phyloP scores from a whole-genome alignment of 2,329 filamentous ascomycete species.

The Cladosporium sp. region DNA sequence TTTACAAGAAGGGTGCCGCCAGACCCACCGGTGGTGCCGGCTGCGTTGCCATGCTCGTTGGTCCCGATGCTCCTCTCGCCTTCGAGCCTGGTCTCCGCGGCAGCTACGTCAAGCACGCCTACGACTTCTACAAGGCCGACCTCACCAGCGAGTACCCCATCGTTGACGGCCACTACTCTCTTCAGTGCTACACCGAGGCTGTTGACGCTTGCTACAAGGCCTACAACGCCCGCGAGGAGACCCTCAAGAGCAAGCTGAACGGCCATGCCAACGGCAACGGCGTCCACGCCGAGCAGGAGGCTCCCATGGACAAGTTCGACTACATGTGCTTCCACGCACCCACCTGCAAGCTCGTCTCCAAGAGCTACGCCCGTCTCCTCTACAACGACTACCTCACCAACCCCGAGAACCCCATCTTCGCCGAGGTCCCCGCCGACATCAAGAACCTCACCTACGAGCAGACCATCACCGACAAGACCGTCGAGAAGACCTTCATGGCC shows the following conservation, averaged over 20 bases:
- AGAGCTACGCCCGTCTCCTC: conserved; percentile 50
- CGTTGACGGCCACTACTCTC: conserved; percentile 51
- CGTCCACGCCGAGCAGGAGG: conserved; percentile 36
- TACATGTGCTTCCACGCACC: conserved; percentile 54
- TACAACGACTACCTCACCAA: conserved; percentile 51
- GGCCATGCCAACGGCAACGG: conserved; percentile 38
- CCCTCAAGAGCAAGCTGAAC: conserved; percentile 40
- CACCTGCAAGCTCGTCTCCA: conserved; percentile 52
- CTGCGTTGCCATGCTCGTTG: conserved; percentile 52
- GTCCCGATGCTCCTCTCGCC: conserved; percentile 47
- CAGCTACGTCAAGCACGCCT: conserved; percentile 49
- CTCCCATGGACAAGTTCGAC: conserved; percentile 50
- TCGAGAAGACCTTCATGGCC: conserved; percentile 52
- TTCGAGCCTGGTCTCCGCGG: conserved; percentile 49
- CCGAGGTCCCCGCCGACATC: conserved; percentile 47
- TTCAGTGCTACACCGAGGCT: conserved; percentile 51
- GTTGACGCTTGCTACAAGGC: conserved; percentile 52
- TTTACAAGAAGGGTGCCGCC: conserved; percentile 53
- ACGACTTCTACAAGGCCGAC: conserved; percentile 55
- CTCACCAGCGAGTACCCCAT: conserved; percentile 51
- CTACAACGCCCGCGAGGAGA: conserved; percentile 48
- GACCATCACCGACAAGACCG: conserved; percentile 48
- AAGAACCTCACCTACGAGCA: conserved; percentile 43
- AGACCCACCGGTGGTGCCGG: conserved; percentile 51
- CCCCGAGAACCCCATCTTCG: conserved; percentile 46